Base-by-base conservation (phyloP, 345 rosid species). In the Xanthoceras sorbifolium region DNA sequence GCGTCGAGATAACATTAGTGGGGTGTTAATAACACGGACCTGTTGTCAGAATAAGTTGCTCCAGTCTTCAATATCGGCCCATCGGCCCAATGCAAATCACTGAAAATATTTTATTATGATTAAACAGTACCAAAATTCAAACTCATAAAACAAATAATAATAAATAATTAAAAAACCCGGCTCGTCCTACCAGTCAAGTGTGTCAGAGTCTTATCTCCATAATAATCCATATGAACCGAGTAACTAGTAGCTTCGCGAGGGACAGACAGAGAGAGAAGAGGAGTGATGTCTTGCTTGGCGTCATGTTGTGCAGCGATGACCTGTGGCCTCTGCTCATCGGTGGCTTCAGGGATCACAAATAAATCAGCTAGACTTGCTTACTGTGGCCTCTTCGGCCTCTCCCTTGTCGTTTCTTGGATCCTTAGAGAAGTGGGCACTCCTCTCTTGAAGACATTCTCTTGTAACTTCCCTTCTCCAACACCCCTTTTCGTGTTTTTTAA, bases 301-400 rank as follows among this genome's bases (percentile, higher is more conserved):
- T 87, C 90, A 38, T 96, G 99, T 83, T 90, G 91, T 70, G 89
- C 92, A 38, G 87, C 98, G 52, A 76, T 88, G 76, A 89, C 97
- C 9, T 93, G 99, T 85, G 99, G 99, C 23, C 87, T 96, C 46
- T 96, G 99, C 84, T 57, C 97, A 14, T 89, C 97, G 76, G 92
- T 93, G 80, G 98, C 94, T 18, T 90, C 98, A 5, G 97, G 96
- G 70, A 84, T 96, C 64, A 48, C 98, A 22, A 91, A 85, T 79
- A 89, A 84, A 81, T 96, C 98, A 1, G 98, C 98, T 31, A 88
- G 99, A 77, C 87, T 96, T 62, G 97, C 92, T 73, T 96, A 93
- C 78, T 93, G 97, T 73, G 99, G 94, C 69, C 97, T 96, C 83
- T 93, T 96, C 67, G 99, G 97, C 25, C 86, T 87, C 26, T 93